phyloP scores from a whole-genome alignment of 495 filamentous ascomycete genomes.

The Cenococcum geophilum region DNA sequence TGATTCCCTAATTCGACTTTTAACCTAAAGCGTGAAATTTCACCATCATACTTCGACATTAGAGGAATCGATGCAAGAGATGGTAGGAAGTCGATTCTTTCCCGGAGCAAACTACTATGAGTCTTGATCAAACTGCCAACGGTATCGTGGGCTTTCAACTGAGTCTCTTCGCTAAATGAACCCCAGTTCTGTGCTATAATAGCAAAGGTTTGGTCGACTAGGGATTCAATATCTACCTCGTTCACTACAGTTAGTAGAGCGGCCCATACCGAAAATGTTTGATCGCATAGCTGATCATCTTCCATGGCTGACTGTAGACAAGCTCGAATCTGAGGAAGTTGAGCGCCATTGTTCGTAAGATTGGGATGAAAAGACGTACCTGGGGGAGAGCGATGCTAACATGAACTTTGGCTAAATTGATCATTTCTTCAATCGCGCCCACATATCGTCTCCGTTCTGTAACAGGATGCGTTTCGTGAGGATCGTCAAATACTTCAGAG shows the following conservation, averaged over 20 bases:
- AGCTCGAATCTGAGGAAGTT: constrained; percentile 63
- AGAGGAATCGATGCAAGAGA: constrained; percentile 67
- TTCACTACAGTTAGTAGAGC: constrained; percentile 65
- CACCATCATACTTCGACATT: constrained; percentile 56
- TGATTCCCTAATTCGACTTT: constrained; percentile 55
- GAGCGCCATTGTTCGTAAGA: neutral
- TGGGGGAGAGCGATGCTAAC: constrained; percentile 78
- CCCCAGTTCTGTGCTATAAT: constrained; percentile 78
- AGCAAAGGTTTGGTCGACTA: constrained; percentile 82
- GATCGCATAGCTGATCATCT: constrained; percentile 61
- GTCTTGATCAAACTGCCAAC: constrained; percentile 58
- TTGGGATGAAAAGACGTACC: constrained; percentile 43
- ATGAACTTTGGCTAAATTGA: constrained; percentile 61
- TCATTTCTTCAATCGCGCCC: constrained; percentile 81
- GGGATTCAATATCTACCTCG: constrained; percentile 66
- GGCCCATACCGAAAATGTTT: constrained; percentile 79
- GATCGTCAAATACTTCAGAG: constrained; percentile 73
- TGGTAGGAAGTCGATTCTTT: constrained; percentile 66
- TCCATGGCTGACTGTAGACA: constrained; percentile 80
- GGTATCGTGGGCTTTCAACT: constrained; percentile 51
- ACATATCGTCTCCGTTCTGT: constrained; percentile 68
- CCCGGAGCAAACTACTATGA: constrained; percentile 53
- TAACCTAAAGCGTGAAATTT: constrained; percentile 57
- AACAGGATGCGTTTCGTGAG: constrained; percentile 47
- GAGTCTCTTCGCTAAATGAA: constrained; percentile 55